A percentile compares a stretch with the other conserved stretches of the same genome.
These are phyloP conservation scores for Alternaria triticimaculans DNA, from an alignment of 2,329 filamentous ascomycete genomes.

Conservation along the genomic window DNA sequence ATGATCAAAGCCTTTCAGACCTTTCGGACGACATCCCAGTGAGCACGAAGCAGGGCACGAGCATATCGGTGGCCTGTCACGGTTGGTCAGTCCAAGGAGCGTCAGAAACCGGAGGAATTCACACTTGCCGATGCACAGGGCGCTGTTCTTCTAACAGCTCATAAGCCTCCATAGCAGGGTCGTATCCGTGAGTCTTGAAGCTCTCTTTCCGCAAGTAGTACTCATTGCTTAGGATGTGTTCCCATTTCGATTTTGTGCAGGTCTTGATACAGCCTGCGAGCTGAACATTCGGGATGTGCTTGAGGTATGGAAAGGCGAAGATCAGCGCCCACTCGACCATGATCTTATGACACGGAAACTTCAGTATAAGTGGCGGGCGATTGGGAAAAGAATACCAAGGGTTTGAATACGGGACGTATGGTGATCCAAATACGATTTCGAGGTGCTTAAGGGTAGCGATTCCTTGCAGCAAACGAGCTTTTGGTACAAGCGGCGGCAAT, in stretches of 20 bases:
- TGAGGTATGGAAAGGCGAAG: conserved; percentile 9
- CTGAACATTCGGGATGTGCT: conserved; percentile 8
- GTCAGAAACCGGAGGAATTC: too few species aligned
- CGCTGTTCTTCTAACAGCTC: neutral
- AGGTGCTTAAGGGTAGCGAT: too few species aligned
- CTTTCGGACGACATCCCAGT: neutral
- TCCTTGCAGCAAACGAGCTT: too few species aligned
- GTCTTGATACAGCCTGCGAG: conserved; percentile 13
- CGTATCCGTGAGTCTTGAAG: neutral
- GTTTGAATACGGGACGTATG: neutral
- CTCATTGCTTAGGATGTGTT: neutral
- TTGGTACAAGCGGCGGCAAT: too few species aligned
- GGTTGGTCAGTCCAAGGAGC: neutral
- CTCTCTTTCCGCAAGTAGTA: neutral
- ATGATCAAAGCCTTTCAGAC: neutral
- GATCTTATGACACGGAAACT: conserved; percentile 1
- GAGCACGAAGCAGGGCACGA: neutral
- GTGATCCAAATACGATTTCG: neutral
- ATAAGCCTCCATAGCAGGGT: neutral
- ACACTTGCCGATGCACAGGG: neutral
- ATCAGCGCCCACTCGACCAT: conserved; percentile 11
- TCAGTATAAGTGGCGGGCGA: too few species aligned
- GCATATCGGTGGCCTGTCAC: neutral
- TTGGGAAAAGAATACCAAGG: too few species aligned
- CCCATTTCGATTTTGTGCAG: neutral